A percentile compares a stretch with the other conserved stretches of the same genome.
Evolutionary conservation across 2,329 filamentous ascomycete genomes (phyloP).

Genomic region (Fusarium marasasianum): DNA sequence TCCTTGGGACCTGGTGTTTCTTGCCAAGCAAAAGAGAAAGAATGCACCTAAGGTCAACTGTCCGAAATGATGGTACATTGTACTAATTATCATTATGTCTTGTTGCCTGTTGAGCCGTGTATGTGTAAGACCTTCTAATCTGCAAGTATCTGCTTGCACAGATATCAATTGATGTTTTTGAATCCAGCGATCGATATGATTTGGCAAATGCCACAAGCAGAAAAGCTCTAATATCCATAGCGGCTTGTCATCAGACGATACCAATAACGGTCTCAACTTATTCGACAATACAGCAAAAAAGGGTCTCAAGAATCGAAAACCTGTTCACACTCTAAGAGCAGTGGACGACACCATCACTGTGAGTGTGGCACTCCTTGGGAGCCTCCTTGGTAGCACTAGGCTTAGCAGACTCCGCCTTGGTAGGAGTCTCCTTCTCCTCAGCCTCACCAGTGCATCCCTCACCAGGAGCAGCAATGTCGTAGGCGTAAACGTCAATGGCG

Average conservation of each 20-base stretch:
- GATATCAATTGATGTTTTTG: fast-evolving
- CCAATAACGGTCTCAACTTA: not conserved
- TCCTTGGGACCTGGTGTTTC: too few relatives aligned
- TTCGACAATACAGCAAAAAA: not conserved
- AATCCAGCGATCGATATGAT: too few relatives aligned
- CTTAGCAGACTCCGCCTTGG: constrained; percentile 47
- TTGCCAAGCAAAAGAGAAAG: too few relatives aligned
- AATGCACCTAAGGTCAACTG: too few relatives aligned
- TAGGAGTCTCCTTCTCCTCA: constrained; percentile 27
- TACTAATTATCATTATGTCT: too few relatives aligned
- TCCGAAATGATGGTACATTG: too few relatives aligned
- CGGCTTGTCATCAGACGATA: not conserved
- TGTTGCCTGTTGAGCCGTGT: too few relatives aligned
- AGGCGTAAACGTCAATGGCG: constrained; percentile 73
- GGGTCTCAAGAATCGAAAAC: not conserved
- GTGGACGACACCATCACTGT: constrained; percentile 53
- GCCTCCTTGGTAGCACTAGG: not conserved
- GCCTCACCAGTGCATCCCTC: constrained; percentile 66
- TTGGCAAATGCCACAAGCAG: not conserved
- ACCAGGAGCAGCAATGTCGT: constrained; percentile 70
- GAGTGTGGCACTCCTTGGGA: constrained; percentile 54
- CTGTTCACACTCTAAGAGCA: constrained; percentile 26
- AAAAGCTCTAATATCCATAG: not conserved
- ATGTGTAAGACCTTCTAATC: too few relatives aligned
- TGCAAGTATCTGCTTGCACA: fast-evolving